These are phyloP conservation scores for Stephania japonica DNA, from an alignment of 164 flowering plant genomes.

Conservation along the genomic window DNA sequence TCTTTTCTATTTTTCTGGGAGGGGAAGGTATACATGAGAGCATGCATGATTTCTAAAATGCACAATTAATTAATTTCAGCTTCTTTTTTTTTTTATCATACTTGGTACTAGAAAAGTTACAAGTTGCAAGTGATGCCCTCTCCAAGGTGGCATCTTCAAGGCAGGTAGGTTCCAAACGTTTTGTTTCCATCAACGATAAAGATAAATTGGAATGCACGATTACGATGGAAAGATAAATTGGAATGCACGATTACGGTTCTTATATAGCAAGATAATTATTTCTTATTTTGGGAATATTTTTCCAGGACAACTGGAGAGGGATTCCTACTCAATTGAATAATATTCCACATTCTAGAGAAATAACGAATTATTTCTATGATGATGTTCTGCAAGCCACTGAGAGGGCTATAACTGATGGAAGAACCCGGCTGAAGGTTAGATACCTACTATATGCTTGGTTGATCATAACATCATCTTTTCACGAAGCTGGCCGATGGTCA, in stretches of 20 bases:
- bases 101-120: conserved; percentile 33
- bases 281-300: conserved; percentile 32
- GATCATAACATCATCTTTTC: not conserved
- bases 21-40: not conserved
- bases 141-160: conserved; percentile 33
- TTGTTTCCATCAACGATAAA: not conserved
- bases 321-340: conserved; percentile 92
- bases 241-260: not conserved
- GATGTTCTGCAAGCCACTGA: conserved; percentile 81
- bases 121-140: conserved; percentile 13
- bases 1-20: too few species aligned
- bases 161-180: conserved; percentile 34
- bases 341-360: conserved; percentile 94
- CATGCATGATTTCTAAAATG: not conserved
- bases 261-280: conserved; percentile 6
- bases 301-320: conserved; percentile 88
- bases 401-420: conserved; percentile 68
- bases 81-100: not conserved
- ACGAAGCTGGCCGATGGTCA: not conserved
- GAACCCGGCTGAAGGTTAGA: conserved; percentile 64
- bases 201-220: not conserved
- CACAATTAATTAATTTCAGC: not conserved
- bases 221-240: too few species aligned
- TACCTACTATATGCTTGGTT: not conserved
- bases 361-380: conserved; percentile 77